Evolutionary conservation across 2,329 filamentous ascomycete genomes (phyloP), one percentile per base, ranked within the genome.

Genomic region (Escovopsis sp.): DNA sequence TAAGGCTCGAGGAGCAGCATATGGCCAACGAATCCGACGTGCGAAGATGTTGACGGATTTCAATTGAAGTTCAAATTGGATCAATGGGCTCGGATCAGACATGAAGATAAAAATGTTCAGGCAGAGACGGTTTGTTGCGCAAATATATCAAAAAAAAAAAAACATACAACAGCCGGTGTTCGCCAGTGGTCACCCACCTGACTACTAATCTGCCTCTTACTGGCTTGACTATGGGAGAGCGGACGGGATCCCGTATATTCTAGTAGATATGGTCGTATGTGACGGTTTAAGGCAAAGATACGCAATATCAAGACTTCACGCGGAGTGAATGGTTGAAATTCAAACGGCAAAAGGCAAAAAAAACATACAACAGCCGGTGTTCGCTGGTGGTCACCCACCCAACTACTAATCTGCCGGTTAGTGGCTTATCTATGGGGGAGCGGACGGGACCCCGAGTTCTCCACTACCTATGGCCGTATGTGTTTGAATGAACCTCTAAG

Each of bases 361-460:
- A 37, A 37, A 37, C 35, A 37, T 37, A 37, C 35, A 37, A 37
- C 35, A 37, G 35, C 35, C 35, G 35, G 35, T 37, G 35, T 37
- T 37, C 35, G 35, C 35, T 23, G 35, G 35, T 37, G 35, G 35
- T 37, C 35, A 37, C 35, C 35, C 35, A 37, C 35, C 35, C 35
- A 23, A 37, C 35, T 37, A 37, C 35, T 37, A 37, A 37, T 37
- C 35, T 37, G 35, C 35, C 35, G 18, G 18, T 37, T 15, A 37
- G 18, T 18, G 35, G 35, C 35, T 37, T 37, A 23, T 19, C 35
- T 37, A 37, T 37, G 35, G 35, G 35, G 23, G 35, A 37, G 35
- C 35, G 35, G 35, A 37, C 35, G 35, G 35, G 35, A 37, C 23
- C 35, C 35, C 35, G 35, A 19, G 23, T 37, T 23, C 18, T 37